Evolutionary conservation across 305 asterid species (phyloP).

Genomic region (Ilex paraguariensis): DNA sequence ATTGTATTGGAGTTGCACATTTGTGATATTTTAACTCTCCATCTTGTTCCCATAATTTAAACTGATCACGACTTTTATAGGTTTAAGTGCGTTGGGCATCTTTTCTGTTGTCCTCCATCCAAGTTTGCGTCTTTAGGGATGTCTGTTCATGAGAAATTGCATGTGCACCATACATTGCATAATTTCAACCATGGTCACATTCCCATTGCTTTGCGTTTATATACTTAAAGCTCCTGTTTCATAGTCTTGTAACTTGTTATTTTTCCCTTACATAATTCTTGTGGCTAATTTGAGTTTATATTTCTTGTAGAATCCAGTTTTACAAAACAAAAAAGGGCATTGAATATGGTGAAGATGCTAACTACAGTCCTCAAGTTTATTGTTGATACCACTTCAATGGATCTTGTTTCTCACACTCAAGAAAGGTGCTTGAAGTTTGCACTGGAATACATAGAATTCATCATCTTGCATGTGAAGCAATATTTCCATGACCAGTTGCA

Average conservation of each 20-base stretch:
- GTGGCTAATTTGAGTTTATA: neutral
- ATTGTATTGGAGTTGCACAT: neutral
- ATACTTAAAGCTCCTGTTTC: too few species aligned
- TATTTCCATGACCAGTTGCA: constrained; percentile 36
- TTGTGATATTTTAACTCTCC: neutral
- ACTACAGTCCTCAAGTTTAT: constrained; percentile 69
- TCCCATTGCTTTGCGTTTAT: too few species aligned
- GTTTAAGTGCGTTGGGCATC: neutral
- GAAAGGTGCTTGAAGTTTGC: constrained; percentile 57
- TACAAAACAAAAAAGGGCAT: constrained; percentile 25
- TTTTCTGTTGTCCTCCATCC: neutral
- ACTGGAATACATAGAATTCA: constrained; percentile 40
- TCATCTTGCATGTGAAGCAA: constrained; percentile 40
- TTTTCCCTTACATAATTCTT: neutral
- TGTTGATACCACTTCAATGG: constrained; percentile 59
- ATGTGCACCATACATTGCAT: too few species aligned
- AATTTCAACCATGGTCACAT: too few species aligned
- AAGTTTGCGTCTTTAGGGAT: too few species aligned
- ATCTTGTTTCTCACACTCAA: constrained; percentile 31
- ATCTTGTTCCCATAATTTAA: neutral
- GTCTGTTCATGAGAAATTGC: too few species aligned
- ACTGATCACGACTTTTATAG: too few species aligned
- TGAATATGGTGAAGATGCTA: constrained; percentile 48
- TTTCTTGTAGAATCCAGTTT: constrained; percentile 32
- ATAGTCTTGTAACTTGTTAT: neutral